Percentiles rank a stretch among this genome's conserved stretches.
Conservation (phyloP, 1,284 basidiomycete species). For the Puccinia novopanici region DNA sequence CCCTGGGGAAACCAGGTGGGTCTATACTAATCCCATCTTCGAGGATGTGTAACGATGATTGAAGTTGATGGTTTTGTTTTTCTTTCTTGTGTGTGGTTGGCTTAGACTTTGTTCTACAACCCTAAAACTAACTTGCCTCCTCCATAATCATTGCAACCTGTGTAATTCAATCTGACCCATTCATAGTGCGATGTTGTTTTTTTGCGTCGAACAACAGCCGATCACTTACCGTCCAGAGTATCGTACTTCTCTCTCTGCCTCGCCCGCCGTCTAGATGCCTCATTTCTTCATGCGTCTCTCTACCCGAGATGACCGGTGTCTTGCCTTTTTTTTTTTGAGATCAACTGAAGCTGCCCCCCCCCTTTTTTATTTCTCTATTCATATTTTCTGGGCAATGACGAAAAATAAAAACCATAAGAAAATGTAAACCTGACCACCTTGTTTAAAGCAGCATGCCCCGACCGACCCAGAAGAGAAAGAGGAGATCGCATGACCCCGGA, state of each 20-base stretch:
- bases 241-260: background rate
- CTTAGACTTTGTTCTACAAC: constrained; percentile 49
- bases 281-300: background rate
- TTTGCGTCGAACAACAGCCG: background rate
- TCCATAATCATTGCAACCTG: background rate
- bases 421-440: constrained; percentile 14
- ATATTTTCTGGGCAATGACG: constrained; percentile 15
- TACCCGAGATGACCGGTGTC: background rate
- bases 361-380: background rate
- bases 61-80: background rate
- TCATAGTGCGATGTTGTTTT: background rate
- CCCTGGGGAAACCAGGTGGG: constrained; percentile 48
- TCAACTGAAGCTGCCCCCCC: background rate
- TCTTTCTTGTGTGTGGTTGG: background rate
- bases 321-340: background rate
- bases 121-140: constrained; percentile 44
- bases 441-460: background rate
- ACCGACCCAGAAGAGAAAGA: background rate
- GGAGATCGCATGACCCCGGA: background rate
- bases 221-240: background rate
- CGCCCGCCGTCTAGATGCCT: background rate
- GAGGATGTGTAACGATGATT: background rate
- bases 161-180: constrained; percentile 17
- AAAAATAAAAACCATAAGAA: constrained; percentile 13
- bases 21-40: background rate